Evolutionary conservation across 169 alveolate genomes (phyloP).

Genomic region (Plasmodium billcollinsi): DNA sequence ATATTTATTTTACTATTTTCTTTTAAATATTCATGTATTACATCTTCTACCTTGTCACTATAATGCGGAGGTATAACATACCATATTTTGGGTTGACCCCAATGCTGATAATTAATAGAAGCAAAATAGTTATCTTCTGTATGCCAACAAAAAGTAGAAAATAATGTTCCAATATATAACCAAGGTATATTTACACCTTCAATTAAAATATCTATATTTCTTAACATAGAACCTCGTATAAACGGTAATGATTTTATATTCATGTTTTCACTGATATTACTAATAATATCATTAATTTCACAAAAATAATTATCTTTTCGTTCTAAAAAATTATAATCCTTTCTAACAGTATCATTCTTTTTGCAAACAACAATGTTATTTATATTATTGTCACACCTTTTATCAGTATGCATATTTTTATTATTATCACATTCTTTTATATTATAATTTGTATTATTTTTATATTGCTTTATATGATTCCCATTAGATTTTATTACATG

Average conservation of each 20-base stretch:
- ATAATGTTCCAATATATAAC: constrained; percentile 93
- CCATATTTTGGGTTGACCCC: constrained; percentile 96
- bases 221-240: constrained; percentile 86
- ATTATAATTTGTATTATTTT: too few relatives aligned
- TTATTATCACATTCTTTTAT: not conserved
- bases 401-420: constrained; percentile 61
- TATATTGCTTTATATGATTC: too few relatives aligned
- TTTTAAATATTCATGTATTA: constrained; percentile 78
- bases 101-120: constrained; percentile 94
- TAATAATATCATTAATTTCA: constrained; percentile 59
- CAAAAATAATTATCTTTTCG: constrained; percentile 26
- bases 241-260: constrained; percentile 83
- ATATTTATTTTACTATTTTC: constrained; percentile 6
- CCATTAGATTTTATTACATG: too few relatives aligned
- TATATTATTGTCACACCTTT: not conserved
- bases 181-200: constrained; percentile 96
- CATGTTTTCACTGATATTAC: constrained; percentile 83
- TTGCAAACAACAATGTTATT: too few relatives aligned
- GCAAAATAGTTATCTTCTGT: constrained; percentile 96
- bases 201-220: constrained; percentile 83
- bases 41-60: constrained; percentile 90
- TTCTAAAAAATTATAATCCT: constrained; percentile 18
- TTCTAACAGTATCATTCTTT: not conserved
- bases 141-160: constrained; percentile 97
- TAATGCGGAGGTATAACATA: constrained; percentile 91